Percentiles rank a stretch among this genome's conserved stretches.
Evolutionary conservation across 2,329 filamentous ascomycete genomes (phyloP).

Genomic region (Diaporthe citri): DNA sequence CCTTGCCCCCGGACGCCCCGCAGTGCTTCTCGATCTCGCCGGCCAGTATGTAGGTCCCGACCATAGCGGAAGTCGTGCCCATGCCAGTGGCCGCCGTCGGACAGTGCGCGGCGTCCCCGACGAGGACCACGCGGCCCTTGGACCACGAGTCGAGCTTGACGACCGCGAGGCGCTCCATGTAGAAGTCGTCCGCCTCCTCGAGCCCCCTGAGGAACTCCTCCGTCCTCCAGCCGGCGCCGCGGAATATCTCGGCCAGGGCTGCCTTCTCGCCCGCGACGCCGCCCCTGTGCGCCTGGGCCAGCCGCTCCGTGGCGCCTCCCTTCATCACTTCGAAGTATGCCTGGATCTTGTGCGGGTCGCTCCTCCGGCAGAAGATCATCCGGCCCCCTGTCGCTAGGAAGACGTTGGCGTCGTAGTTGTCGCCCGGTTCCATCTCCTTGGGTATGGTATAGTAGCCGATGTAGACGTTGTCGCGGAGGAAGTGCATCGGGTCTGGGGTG

Average conservation of each 20-base stretch:
- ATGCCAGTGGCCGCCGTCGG: slow-evolving; percentile 63
- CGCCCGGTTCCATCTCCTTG: not conserved
- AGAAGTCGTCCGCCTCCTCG: slow-evolving; percentile 57
- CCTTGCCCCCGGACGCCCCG: not conserved
- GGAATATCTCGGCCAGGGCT: slow-evolving; percentile 47
- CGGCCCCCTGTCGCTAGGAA: slow-evolving; percentile 49
- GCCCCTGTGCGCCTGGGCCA: not conserved
- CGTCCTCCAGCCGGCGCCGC: slow-evolving; percentile 53
- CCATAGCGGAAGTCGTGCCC: slow-evolving; percentile 62
- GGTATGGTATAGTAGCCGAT: slow-evolving; percentile 42
- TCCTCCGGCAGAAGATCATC: slow-evolving; percentile 53
- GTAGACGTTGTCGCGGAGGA: slow-evolving; percentile 44
- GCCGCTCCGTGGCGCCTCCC: not conserved
- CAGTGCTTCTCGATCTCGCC: slow-evolving; percentile 59
- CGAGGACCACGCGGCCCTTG: slow-evolving; percentile 59
- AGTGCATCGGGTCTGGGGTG: slow-evolving; percentile 42
- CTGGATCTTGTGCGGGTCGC: slow-evolving; percentile 38
- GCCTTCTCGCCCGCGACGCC: slow-evolving; percentile 46
- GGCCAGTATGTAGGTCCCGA: slow-evolving; percentile 68
- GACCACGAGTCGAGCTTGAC: slow-evolving; percentile 60
- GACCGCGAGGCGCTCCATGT: slow-evolving; percentile 57
- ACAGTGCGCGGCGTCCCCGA: slow-evolving; percentile 68
- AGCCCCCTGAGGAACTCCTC: slow-evolving; percentile 51
- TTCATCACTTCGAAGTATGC: slow-evolving; percentile 12
- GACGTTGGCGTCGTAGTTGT: not conserved